Percentiles rank a stretch among this genome's conserved stretches.
phyloP scores from a whole-genome alignment of 2,329 filamentous ascomycete species.

The Ophiostoma sp. region DNA sequence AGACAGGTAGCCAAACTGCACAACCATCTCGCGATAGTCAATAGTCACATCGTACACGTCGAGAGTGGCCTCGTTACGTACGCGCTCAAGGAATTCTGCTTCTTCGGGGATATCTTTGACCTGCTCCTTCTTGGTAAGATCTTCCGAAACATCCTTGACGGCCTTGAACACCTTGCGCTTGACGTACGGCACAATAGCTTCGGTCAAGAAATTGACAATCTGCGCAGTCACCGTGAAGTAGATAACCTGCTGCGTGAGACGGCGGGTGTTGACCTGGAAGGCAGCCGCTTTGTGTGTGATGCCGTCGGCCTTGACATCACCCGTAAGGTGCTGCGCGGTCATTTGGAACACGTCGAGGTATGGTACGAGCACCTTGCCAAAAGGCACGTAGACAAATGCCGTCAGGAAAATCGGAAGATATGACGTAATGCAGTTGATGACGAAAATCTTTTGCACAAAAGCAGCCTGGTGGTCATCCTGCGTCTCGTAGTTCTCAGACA shows the following conservation, averaged over 20 bases:
- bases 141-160: slow-evolving; percentile 67
- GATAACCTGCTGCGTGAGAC: slow-evolving; percentile 85
- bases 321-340: slow-evolving; percentile 68
- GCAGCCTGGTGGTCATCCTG: slow-evolving; percentile 74
- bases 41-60: slow-evolving; percentile 82
- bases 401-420: slow-evolving; percentile 72
- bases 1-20: slow-evolving; percentile 80
- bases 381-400: slow-evolving; percentile 76
- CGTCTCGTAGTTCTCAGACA: slow-evolving; percentile 89
- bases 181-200: slow-evolving; percentile 76
- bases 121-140: slow-evolving; percentile 43
- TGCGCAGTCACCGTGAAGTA: slow-evolving; percentile 95
- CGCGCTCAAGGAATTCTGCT: slow-evolving; percentile 69
- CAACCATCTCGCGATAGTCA: slow-evolving; percentile 89
- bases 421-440: slow-evolving; percentile 77
- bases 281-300: slow-evolving; percentile 36
- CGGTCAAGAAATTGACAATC: slow-evolving; percentile 78
- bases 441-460: slow-evolving; percentile 86
- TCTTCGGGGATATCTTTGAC: slow-evolving; percentile 68
- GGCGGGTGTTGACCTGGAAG: slow-evolving; percentile 77
- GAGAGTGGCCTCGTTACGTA: slow-evolving; percentile 76
- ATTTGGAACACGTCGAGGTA: slow-evolving; percentile 77
- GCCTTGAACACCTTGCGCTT: slow-evolving; percentile 75
- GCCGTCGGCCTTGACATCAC: slow-evolving; percentile 57
- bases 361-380: slow-evolving; percentile 75